phyloP scores from a whole-genome alignment of 441 rosid genomes.

The Syzygium syzygioides region DNA sequence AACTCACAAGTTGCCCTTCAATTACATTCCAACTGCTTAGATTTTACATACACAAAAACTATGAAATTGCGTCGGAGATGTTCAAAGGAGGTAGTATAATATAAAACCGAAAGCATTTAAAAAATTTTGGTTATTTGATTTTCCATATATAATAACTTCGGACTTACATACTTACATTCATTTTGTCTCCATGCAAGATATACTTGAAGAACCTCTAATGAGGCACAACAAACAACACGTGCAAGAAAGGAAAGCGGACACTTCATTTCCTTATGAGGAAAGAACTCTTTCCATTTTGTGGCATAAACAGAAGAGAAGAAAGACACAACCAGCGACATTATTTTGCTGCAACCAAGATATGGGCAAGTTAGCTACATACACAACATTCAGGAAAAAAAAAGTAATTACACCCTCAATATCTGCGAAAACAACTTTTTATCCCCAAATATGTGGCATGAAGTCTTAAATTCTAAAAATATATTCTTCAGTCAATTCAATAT shows the following conservation, averaged over 20 bases:
- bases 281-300: conserved; percentile 72
- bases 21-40: background rate
- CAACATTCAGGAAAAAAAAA: background rate
- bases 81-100: background rate
- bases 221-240: conserved; percentile 58
- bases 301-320: conserved; percentile 59
- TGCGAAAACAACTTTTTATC: background rate
- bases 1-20: background rate
- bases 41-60: background rate
- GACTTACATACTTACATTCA: conserved; percentile 48
- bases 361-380: background rate
- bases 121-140: background rate
- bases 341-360: conserved; percentile 53
- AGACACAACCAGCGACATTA: conserved; percentile 61
- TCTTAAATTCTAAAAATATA: background rate
- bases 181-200: conserved; percentile 92
- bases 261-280: conserved; percentile 44
- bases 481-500: background rate
- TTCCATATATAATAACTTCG: background rate
- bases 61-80: background rate
- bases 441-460: background rate
- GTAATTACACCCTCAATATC: background rate
- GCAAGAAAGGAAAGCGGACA: conserved; percentile 68
- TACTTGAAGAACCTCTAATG: conserved; percentile 68
- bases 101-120: background rate